Percentiles rank a stretch among this genome's conserved stretches.
Conservation (phyloP, 495 filamentous ascomycete species). For the Hypoxylon fragiforme region DNA sequence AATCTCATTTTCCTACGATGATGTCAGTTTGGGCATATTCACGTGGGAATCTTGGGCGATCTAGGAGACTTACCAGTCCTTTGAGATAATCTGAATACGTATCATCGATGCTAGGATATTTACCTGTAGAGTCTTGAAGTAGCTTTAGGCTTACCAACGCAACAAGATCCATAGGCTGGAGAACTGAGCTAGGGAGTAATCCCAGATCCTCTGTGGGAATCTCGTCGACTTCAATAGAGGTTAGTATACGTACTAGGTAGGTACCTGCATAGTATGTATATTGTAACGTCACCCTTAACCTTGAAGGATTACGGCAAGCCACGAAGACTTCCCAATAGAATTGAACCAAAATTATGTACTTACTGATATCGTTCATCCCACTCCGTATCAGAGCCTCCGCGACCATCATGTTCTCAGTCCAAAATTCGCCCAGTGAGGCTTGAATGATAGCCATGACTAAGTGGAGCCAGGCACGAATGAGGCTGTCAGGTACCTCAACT, state of each 20-base stretch:
- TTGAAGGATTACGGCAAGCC: no score
- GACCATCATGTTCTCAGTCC: slow-evolving; percentile 22
- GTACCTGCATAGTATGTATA: no score
- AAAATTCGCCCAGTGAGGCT: slow-evolving; percentile 13
- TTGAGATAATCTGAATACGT: slow-evolving; percentile 43
- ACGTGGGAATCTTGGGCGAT: not conserved
- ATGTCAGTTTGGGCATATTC: slow-evolving; percentile 7
- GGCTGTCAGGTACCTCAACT: slow-evolving; percentile 35
- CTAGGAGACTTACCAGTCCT: slow-evolving; percentile 26
- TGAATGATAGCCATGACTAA: slow-evolving; percentile 36
- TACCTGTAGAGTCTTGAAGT: slow-evolving; percentile 35
- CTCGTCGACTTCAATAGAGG: slow-evolving; percentile 8
- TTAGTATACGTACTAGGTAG: slow-evolving; percentile 1
- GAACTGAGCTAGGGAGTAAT: slow-evolving; percentile 36
- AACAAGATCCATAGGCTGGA: slow-evolving; percentile 42
- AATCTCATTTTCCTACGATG: slow-evolving; percentile 38
- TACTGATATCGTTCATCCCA: slow-evolving; percentile 25
- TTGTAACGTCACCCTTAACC: no score
- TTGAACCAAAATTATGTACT: no score
- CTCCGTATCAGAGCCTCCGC: slow-evolving; percentile 21
- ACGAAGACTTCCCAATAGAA: no score
- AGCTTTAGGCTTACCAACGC: slow-evolving; percentile 41
- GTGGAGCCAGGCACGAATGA: slow-evolving; percentile 40
- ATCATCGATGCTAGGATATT: slow-evolving; percentile 36
- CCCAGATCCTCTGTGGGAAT: slow-evolving; percentile 13